A percentile compares a stretch with the other conserved stretches of the same genome.
Conservation (phyloP, 176 grass and related monocot species). For the Phoenix dactylifera region DNA sequence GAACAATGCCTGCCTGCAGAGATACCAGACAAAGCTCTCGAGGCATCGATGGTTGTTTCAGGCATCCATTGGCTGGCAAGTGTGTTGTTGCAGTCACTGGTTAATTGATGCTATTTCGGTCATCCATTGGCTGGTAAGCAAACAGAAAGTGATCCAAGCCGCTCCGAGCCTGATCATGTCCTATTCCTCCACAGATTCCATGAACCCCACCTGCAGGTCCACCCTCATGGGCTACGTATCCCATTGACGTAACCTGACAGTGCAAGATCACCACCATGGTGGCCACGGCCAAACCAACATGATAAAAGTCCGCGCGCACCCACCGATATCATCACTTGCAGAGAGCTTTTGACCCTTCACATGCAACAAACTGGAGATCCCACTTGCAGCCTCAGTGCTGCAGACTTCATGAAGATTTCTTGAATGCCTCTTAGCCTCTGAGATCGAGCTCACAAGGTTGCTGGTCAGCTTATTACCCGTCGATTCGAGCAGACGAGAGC, state of each 20-base stretch:
- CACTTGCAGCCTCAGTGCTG: slow-evolving; percentile 10
- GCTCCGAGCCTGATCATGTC: slow-evolving; percentile 32
- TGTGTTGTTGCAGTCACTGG: slow-evolving; percentile 6
- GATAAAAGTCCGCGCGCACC: slow-evolving; percentile 81
- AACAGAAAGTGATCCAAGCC: slow-evolving; percentile 18
- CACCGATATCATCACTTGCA: slow-evolving; percentile 9
- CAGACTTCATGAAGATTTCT: slow-evolving; percentile 9
- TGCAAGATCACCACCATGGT: slow-evolving; percentile 24
- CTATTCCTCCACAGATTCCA: slow-evolving; percentile 23
- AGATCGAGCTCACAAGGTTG: too few relatives aligned
- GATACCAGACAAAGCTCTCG: slow-evolving; percentile 25
- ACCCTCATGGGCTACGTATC: slow-evolving; percentile 14
- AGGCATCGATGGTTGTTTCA: slow-evolving; percentile 33
- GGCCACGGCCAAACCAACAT: slow-evolving; percentile 53
- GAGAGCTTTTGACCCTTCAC: slow-evolving; percentile 15
- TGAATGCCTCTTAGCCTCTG: not conserved
- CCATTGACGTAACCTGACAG: slow-evolving; percentile 27
- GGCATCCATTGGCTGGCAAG: slow-evolving; percentile 37
- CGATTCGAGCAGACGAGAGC: too few relatives aligned
- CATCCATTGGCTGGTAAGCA: slow-evolving; percentile 43
- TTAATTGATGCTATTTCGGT: slow-evolving; percentile 34
- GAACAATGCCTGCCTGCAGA: slow-evolving; percentile 9
- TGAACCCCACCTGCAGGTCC: slow-evolving; percentile 28
- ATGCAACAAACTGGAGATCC: slow-evolving; percentile 22
- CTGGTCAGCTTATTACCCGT: too few relatives aligned